Conservation (phyloP, 345 rosid species). For the Durio zibethinus region DNA sequence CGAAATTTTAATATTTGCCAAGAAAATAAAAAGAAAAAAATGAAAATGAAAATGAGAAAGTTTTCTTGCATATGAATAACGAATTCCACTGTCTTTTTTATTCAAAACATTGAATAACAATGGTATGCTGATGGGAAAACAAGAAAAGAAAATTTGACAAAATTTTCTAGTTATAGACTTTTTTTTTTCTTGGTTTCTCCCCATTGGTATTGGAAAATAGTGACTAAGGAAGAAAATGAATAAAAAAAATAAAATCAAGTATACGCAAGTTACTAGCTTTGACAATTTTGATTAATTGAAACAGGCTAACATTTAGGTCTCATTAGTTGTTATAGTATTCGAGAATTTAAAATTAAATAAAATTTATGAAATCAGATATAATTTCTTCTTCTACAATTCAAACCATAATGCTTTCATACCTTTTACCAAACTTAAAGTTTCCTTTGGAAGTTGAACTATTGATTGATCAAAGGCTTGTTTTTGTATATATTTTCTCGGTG, state of each 20-base stretch:
- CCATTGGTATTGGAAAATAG: background rate
- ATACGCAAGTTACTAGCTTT: background rate
- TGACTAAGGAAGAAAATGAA: background rate
- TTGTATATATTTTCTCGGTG: too few species aligned
- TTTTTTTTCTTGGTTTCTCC: background rate
- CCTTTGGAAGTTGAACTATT: background rate
- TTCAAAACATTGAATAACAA: background rate
- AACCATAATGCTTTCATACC: background rate
- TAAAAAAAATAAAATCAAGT: background rate
- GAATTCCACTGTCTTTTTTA: background rate
- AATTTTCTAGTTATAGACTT: background rate
- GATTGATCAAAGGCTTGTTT: background rate
- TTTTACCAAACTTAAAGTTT: background rate
- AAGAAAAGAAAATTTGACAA: background rate
- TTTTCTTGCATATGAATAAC: background rate
- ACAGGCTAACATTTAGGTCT: too few species aligned
- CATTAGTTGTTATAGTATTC: too few species aligned
- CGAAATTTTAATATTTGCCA: too few species aligned
- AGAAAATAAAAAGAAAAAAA: too few species aligned
- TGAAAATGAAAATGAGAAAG: background rate
- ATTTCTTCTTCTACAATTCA: too few species aligned
- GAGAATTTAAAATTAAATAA: too few species aligned
- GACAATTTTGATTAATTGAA: background rate
- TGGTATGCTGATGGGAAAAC: background rate
- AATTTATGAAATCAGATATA: too few species aligned